phyloP scores from a whole-genome alignment of 257 asterid genomes.

The Linderniella brevidens region DNA sequence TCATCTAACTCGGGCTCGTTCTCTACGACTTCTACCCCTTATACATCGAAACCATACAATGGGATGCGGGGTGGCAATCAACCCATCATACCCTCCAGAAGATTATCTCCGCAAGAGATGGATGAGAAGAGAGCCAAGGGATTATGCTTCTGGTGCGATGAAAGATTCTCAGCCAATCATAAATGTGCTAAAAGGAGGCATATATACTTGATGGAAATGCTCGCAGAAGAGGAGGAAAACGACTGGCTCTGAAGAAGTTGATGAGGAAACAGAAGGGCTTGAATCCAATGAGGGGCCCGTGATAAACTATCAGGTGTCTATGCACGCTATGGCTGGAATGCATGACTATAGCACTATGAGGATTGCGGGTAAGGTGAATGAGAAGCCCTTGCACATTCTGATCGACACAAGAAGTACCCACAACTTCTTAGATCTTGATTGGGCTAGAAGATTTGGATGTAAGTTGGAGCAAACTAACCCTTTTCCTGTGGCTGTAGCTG shows the following conservation, averaged over 20 bases:
- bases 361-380: background rate
- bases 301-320: background rate
- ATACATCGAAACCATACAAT: too few species aligned
- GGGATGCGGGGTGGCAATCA: too few species aligned
- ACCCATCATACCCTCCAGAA: background rate
- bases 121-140: constrained; percentile 5
- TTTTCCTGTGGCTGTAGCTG: background rate
- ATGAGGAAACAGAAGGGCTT: background rate
- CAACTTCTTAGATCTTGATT: background rate
- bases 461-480: background rate
- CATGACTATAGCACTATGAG: background rate
- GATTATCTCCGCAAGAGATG: background rate
- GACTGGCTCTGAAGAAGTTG: background rate
- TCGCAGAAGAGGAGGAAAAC: too few species aligned
- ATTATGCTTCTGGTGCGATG: constrained; percentile 1
- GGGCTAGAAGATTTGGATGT: background rate
- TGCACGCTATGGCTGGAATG: background rate
- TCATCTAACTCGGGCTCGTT: too few species aligned
- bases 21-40: too few species aligned
- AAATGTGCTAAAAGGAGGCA: background rate
- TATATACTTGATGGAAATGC: background rate
- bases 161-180: background rate
- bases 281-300: background rate
- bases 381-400: background rate
- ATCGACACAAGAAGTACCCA: background rate